A percentile compares a stretch with the other conserved stretches of the same genome.
Conservation (phyloP, 208 protist genomes). For the Trypanosoma brucei region DNA sequence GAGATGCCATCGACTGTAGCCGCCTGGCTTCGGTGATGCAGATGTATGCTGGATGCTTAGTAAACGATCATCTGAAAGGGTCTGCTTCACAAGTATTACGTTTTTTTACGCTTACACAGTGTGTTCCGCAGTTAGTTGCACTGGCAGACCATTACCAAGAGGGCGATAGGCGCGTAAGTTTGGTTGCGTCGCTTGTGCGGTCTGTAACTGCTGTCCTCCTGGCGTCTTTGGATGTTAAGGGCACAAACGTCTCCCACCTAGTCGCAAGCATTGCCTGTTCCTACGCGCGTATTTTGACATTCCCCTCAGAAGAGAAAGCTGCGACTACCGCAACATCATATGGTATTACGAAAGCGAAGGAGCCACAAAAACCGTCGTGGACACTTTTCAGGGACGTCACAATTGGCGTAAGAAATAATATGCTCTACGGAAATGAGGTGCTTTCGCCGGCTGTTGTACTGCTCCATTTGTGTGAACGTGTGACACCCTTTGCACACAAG, state of each 20-base stretch:
- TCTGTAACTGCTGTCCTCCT: constrained; percentile 10
- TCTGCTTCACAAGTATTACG: constrained; percentile 17
- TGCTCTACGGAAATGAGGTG: constrained; percentile 7
- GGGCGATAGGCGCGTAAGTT: background rate
- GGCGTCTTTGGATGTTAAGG: constrained; percentile 5
- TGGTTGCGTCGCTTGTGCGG: constrained; percentile 9
- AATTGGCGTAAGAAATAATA: constrained; percentile 6
- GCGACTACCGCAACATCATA: background rate
- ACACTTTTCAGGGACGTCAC: constrained; percentile 14
- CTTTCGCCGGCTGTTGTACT: constrained; percentile 18
- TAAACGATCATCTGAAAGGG: background rate
- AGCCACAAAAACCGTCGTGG: background rate
- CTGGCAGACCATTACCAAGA: background rate
- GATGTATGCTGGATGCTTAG: too few relatives aligned
- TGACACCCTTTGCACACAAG: constrained; percentile 10
- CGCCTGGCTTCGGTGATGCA: too few relatives aligned
- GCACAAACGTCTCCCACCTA: constrained; percentile 11
- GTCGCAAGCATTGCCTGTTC: constrained; percentile 21
- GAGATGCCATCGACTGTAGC: too few relatives aligned
- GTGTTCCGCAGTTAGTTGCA: constrained; percentile 15
- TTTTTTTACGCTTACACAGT: constrained; percentile 27
- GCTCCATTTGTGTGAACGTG: constrained; percentile 21
- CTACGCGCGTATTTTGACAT: constrained; percentile 20
- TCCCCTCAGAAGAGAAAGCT: background rate
- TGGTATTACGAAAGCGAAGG: background rate